phyloP scores from a whole-genome alignment of 192 early-diverging fungal species.

The Entomortierella lignicola region DNA sequence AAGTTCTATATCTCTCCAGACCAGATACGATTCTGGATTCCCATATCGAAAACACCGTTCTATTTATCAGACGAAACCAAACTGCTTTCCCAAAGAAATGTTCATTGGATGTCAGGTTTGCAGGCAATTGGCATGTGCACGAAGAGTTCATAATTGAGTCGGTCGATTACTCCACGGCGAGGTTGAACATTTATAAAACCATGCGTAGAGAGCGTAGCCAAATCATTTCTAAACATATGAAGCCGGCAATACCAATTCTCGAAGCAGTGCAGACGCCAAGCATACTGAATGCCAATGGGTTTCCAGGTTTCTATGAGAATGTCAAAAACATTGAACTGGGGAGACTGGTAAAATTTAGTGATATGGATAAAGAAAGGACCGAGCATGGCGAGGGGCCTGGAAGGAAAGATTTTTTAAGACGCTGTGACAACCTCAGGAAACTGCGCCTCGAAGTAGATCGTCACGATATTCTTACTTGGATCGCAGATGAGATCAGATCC shows the following conservation, averaged over 20 bases:
- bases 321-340: background rate
- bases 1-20: no score
- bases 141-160: background rate
- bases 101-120: background rate
- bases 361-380: background rate
- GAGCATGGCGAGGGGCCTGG: slow-evolving; percentile 6
- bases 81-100: background rate
- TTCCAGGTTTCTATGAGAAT: background rate
- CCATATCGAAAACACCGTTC: background rate
- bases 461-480: slow-evolving; percentile 5
- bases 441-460: background rate
- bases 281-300: background rate
- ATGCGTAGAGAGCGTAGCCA: background rate
- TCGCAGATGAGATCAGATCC: background rate
- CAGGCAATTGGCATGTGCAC: background rate
- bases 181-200: no score
- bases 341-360: background rate
- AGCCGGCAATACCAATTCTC: background rate
- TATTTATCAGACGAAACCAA: background rate
- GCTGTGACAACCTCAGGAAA: background rate
- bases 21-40: background rate
- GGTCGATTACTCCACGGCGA: no score
- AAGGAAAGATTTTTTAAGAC: slow-evolving; percentile 15
- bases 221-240: background rate
- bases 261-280: background rate